Conservation (phyloP, 2,329 filamentous ascomycete genomes). For the Pseudocercospora pini-densiflorae region DNA sequence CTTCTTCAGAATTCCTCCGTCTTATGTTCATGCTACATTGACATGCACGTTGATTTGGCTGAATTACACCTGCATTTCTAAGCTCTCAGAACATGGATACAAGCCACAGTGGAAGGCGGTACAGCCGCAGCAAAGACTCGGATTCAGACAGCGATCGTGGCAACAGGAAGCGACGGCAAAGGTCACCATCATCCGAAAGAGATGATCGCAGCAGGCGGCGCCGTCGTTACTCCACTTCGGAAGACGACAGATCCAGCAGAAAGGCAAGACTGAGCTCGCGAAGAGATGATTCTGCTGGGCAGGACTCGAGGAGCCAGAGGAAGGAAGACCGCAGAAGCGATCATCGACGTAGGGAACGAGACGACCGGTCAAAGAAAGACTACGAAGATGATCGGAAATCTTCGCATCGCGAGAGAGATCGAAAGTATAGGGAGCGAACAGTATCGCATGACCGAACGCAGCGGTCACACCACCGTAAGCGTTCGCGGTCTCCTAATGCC, state of each 20-base stretch:
- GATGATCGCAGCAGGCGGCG: slow-evolving; percentile 10
- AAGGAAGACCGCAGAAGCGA: slow-evolving; percentile 15
- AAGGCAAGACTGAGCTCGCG: neutral
- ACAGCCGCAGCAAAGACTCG: neutral
- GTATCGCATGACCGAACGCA: slow-evolving; percentile 27
- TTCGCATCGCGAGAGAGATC: slow-evolving; percentile 19
- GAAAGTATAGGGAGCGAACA: slow-evolving; percentile 31
- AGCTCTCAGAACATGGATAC: slow-evolving; percentile 3
- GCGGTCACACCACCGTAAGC: slow-evolving; percentile 28
- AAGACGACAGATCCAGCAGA: neutral
- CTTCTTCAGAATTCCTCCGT: slow-evolving; percentile 3
- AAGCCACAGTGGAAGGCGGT: slow-evolving; percentile 3
- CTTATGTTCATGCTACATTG: slow-evolving; percentile 3
- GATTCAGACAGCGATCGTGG: slow-evolving; percentile 6
- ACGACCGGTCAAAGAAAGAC: slow-evolving; percentile 19
- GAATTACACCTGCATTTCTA: neutral
- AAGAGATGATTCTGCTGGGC: neutral
- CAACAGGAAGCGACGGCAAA: slow-evolving; percentile 15
- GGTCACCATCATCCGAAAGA: slow-evolving; percentile 14
- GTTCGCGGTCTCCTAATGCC: slow-evolving; percentile 34
- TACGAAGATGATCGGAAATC: slow-evolving; percentile 16
- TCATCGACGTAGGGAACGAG: slow-evolving; percentile 17
- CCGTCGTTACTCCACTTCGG: slow-evolving; percentile 5
- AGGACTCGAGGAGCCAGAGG: slow-evolving; percentile 13
- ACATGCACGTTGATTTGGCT: slow-evolving; percentile 1